phyloP scores from a whole-genome alignment of 495 filamentous ascomycete species.

The Tuber umbilicatum region DNA sequence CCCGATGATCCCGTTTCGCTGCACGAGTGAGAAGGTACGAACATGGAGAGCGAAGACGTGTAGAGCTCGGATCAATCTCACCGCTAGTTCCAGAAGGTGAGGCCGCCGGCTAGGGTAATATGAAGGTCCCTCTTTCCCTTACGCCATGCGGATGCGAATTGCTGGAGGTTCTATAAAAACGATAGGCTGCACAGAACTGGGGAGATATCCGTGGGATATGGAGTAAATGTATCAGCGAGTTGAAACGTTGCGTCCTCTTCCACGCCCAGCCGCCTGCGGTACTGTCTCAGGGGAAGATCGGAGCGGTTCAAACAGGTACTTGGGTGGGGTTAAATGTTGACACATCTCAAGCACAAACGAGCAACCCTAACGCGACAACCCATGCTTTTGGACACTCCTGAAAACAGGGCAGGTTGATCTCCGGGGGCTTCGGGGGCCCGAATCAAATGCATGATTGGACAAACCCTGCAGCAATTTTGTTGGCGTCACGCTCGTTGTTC shows the following conservation, averaged over 20 bases:
- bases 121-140: neutral
- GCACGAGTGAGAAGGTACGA: neutral
- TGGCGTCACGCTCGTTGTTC: too few species aligned
- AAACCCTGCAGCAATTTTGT: too few species aligned
- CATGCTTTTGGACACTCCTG: too few species aligned
- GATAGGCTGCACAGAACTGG: neutral
- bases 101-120: neutral
- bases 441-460: too few species aligned
- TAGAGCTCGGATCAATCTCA: neutral
- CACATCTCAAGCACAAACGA: too few species aligned
- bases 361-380: too few species aligned
- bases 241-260: neutral
- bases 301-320: too few species aligned
- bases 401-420: too few species aligned
- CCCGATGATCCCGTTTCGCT: neutral
- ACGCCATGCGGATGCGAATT: neutral
- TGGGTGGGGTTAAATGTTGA: too few species aligned
- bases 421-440: too few species aligned
- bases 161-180: neutral
- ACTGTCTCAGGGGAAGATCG: neutral
- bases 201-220: neutral
- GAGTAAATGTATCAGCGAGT: neutral
- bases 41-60: neutral
- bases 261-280: neutral
- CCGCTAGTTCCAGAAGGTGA: neutral